Percentiles rank a stretch among this genome's conserved stretches.
Conservation (phyloP, 169 alveolate genomes). For the Plasmodium reichenowi region DNA sequence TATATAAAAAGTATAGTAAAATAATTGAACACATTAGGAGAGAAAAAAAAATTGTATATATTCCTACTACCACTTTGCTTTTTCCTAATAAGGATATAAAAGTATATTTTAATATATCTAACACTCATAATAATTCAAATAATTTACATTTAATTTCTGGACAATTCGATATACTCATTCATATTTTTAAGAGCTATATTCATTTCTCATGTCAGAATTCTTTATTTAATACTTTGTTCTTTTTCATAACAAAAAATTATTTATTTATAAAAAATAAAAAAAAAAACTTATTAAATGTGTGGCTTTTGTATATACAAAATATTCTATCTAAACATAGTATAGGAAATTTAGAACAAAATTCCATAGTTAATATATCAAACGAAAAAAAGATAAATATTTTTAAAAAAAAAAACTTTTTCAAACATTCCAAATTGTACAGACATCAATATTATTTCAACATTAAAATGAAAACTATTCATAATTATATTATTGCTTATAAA, state of each 20-base stretch:
- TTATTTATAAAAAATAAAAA: conserved; percentile 14
- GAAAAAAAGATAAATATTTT: not conserved
- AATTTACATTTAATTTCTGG: conserved; percentile 19
- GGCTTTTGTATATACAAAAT: conserved; percentile 26
- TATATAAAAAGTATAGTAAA: not conserved
- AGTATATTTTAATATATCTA: too few relatives aligned
- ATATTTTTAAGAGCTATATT: conserved; percentile 44
- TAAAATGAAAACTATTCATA: conserved; percentile 19
- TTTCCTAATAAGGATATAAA: too few relatives aligned
- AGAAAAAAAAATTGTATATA: conserved; percentile 2
- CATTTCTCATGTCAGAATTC: conserved; percentile 5
- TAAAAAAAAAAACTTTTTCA: not conserved
- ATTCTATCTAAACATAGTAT: not conserved
- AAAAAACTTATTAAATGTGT: conserved; percentile 2
- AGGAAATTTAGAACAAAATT: not conserved
- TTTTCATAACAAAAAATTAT: conserved; percentile 54
- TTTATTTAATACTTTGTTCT: conserved; percentile 36
- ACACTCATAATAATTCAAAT: not conserved
- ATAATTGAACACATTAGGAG: not conserved
- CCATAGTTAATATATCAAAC: not conserved
- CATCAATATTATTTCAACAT: conserved; percentile 24
- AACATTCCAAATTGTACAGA: conserved; percentile 14
- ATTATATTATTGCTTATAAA: conserved; percentile 15
- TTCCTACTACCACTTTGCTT: too few relatives aligned
- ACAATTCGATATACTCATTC: conserved; percentile 26